Conservation (phyloP, 352 stramenopile genomes). For the Phytophthora pini region DNA sequence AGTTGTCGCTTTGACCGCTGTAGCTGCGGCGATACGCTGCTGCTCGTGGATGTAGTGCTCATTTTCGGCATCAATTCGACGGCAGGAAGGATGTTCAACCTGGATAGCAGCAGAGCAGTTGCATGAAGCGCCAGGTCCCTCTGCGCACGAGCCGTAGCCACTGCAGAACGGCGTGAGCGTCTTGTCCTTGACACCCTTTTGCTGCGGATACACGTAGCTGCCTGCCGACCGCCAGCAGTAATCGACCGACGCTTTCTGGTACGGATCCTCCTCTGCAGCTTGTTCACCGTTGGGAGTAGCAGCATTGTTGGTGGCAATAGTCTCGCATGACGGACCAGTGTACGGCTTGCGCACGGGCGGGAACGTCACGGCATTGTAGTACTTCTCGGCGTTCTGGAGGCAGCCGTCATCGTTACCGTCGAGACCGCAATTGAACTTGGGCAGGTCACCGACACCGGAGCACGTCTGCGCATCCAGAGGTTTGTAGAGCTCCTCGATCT, state of each 20-base stretch:
- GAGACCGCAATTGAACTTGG: constrained; percentile 72
- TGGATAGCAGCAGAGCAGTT: constrained; percentile 51
- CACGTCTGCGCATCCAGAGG: constrained; percentile 57
- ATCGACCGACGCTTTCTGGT: constrained; percentile 63
- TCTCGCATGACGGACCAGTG: constrained; percentile 42
- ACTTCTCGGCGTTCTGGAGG: constrained; percentile 56
- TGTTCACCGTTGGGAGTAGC: constrained; percentile 23
- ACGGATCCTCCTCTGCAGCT: constrained; percentile 23
- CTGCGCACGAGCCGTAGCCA: constrained; percentile 63
- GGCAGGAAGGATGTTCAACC: constrained; percentile 59
- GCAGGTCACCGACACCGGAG: constrained; percentile 64
- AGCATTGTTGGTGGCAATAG: constrained; percentile 22
- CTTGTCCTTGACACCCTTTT: constrained; percentile 69
- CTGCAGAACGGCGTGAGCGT: constrained; percentile 68
- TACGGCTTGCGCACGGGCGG: constrained; percentile 63
- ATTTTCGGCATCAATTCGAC: constrained; percentile 72
- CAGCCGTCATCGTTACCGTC: constrained; percentile 71
- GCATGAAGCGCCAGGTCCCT: constrained; percentile 66
- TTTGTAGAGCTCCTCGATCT: constrained; percentile 76
- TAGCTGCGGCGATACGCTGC: constrained; percentile 18
- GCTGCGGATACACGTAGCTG: constrained; percentile 60
- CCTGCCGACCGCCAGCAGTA: constrained; percentile 75
- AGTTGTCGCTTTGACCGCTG: constrained; percentile 10
- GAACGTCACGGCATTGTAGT: constrained; percentile 68
- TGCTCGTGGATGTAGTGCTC: constrained; percentile 32